Percentiles rank a stretch among this genome's conserved stretches.
Evolutionary conservation across 2,329 filamentous ascomycete genomes (phyloP).

Genomic region (Aspergillus ustus): DNA sequence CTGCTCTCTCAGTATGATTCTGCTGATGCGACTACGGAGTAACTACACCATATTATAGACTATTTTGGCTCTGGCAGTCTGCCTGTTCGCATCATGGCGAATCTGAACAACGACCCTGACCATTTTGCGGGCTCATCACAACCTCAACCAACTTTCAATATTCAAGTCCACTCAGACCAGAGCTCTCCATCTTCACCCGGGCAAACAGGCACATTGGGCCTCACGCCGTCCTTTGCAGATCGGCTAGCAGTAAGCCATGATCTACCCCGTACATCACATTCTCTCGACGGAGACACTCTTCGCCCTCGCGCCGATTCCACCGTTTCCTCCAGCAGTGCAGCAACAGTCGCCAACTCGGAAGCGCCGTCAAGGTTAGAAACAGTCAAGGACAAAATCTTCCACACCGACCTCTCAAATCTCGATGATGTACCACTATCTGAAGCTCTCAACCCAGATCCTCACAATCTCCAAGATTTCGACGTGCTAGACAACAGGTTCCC

Average conservation of each 20-base stretch:
- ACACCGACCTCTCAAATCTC: not conserved
- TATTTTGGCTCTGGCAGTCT: not conserved
- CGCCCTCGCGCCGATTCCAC: conserved; percentile 49
- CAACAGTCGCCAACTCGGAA: conserved; percentile 40
- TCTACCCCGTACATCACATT: conserved; percentile 39
- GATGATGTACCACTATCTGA: conserved; percentile 51
- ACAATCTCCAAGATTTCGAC: conserved; percentile 75
- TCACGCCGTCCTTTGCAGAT: conserved; percentile 20
- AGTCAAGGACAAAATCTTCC: not conserved
- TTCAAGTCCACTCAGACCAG: conserved; percentile 8
- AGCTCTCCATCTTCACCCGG: conserved; percentile 13
- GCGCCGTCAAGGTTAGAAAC: conserved; percentile 17
- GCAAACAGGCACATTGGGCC: conserved; percentile 1
- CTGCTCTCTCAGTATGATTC: not conserved
- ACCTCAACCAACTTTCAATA: not conserved
- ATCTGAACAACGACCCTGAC: conserved; percentile 1
- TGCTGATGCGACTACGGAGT: not conserved
- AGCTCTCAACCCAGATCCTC: conserved; percentile 75
- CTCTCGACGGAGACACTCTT: conserved; percentile 50
- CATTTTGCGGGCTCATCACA: conserved; percentile 8
- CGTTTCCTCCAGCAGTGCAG: conserved; percentile 34
- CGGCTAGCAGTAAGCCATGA: conserved; percentile 29
- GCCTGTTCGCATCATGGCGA: not conserved
- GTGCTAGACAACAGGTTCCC: conserved; percentile 83
- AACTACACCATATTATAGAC: not conserved